These are phyloP conservation scores for Salinomyces thailandicus DNA, from an alignment of 2,329 filamentous ascomycete genomes.

Conservation along the genomic window DNA sequence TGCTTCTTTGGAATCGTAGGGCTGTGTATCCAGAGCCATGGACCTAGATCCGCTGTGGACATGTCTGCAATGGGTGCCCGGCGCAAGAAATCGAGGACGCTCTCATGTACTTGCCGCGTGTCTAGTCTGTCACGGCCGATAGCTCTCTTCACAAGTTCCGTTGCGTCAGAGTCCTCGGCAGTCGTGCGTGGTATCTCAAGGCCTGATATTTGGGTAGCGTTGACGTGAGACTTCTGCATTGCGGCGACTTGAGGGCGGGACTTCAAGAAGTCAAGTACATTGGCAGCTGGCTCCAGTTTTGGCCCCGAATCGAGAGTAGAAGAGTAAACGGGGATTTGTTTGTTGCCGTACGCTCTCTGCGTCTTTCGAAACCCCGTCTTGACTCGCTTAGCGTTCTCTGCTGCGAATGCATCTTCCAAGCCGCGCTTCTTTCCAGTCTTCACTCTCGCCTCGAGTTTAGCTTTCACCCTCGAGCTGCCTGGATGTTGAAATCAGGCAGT, in stretches of 20 bases:
- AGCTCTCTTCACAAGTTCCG: no score
- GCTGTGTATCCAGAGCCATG: constrained; percentile 67
- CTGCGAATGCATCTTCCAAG: neutral
- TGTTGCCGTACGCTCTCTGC: no score
- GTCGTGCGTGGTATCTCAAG: constrained; percentile 3
- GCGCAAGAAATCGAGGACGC: constrained; percentile 52
- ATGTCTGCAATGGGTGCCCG: constrained; percentile 60
- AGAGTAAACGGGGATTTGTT: no score
- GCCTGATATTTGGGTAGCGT: no score
- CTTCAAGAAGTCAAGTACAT: constrained; percentile 12
- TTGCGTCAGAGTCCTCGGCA: constrained; percentile 2
- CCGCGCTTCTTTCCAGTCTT: neutral
- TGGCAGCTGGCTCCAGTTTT: neutral
- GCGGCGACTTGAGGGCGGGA: constrained; percentile 11
- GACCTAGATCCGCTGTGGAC: constrained; percentile 32
- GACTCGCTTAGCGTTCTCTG: neutral
- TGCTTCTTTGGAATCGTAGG: constrained; percentile 34
- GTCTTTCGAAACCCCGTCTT: no score
- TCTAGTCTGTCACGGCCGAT: no score
- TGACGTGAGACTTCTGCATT: no score
- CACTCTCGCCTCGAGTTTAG: neutral
- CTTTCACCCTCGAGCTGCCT: neutral
- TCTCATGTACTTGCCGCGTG: constrained; percentile 57
- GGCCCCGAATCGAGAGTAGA: no score
- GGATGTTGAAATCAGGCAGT: neutral